Conservation (phyloP, 805 yeast genomes). For the Candida koratica region DNA sequence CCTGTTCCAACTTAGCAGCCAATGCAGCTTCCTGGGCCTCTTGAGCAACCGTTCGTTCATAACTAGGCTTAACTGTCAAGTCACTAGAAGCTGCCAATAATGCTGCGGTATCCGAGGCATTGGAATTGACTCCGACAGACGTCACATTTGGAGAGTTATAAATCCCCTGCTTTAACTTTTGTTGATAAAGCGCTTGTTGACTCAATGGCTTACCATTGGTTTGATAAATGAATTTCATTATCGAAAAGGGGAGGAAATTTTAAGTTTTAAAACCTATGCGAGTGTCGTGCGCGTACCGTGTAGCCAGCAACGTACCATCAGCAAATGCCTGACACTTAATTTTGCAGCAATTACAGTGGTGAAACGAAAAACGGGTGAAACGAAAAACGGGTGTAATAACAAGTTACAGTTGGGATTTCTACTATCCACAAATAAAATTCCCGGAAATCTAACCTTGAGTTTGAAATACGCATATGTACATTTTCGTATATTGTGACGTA, state of each 20-base stretch:
- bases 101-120: slow-evolving; percentile 76
- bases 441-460: no score
- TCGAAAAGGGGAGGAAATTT: slow-evolving; percentile 6
- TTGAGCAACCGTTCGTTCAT: slow-evolving; percentile 54
- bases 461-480: no score
- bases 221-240: slow-evolving; percentile 48
- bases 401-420: no score
- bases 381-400: no score
- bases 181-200: slow-evolving; percentile 70
- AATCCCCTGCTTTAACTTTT: slow-evolving; percentile 65
- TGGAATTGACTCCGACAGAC: slow-evolving; percentile 59
- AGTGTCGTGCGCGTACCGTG: slow-evolving; percentile 3
- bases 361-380: no score
- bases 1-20: slow-evolving; percentile 41
- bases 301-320: slow-evolving; percentile 7
- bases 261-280: slow-evolving; percentile 2
- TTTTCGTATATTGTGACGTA: no score
- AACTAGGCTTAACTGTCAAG: slow-evolving; percentile 55
- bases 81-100: slow-evolving; percentile 66
- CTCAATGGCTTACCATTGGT: slow-evolving; percentile 67
- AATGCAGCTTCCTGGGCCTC: slow-evolving; percentile 68
- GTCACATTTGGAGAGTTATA: slow-evolving; percentile 48
- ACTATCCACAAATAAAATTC: no score
- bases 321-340: no score
- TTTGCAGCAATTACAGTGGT: no score